Evolutionary conservation across 2,329 filamentous ascomycete genomes (phyloP).

Genomic region (Ophiognomonia clavigignenti-juglandacearum): DNA sequence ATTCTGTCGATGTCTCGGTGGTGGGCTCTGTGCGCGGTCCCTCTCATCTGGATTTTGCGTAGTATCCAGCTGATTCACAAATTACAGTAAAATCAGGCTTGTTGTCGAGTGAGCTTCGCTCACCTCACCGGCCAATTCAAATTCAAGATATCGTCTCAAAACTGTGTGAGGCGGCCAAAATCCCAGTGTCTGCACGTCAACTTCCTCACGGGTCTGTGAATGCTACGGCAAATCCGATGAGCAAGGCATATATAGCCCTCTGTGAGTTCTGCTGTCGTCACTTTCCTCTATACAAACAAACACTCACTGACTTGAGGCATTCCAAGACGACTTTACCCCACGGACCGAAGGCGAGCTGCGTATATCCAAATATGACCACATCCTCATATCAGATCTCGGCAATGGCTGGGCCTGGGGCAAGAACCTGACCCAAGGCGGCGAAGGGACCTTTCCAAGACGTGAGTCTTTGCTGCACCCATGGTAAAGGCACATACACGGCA

Average conservation of each 20-base stretch:
- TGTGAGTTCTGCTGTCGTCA: background rate
- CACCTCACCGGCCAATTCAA: no score
- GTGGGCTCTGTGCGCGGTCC: no score
- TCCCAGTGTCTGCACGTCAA: background rate
- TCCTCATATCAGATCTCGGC: conserved; percentile 3
- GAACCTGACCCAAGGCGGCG: conserved; percentile 1
- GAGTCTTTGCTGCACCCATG: background rate
- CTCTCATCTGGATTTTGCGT: no score
- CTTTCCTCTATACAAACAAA: background rate
- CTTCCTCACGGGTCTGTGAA: background rate
- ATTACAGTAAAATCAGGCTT: no score
- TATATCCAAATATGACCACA: background rate
- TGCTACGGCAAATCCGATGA: background rate
- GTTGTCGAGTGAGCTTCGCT: no score
- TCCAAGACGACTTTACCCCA: background rate
- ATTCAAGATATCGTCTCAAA: no score
- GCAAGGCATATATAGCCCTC: background rate
- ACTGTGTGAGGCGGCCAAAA: no score
- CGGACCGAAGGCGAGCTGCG: background rate
- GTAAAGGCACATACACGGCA: background rate
- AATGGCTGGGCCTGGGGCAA: conserved; percentile 7
- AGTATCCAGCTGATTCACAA: no score
- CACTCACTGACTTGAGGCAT: background rate
- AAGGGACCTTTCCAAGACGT: conserved; percentile 4
- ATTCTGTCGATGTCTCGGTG: background rate